Evolutionary conservation across 164 flowering plant genomes (phyloP).

Genomic region (Platanus orientalis): DNA sequence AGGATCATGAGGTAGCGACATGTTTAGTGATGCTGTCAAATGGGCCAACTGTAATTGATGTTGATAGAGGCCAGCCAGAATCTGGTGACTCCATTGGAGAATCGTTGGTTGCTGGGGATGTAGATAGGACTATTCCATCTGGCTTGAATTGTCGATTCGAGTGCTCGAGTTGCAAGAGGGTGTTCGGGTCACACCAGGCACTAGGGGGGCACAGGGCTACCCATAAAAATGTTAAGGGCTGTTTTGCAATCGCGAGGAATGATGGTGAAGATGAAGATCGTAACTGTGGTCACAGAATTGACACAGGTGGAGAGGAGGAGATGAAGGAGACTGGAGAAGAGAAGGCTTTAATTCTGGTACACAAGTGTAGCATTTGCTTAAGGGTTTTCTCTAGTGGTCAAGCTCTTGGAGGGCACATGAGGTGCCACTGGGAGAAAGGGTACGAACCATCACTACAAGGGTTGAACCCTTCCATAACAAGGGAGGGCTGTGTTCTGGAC

Average conservation of each 20-base stretch:
- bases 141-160: slow-evolving; percentile 37
- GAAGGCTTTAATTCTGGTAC: slow-evolving; percentile 30
- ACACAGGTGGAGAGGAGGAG: slow-evolving; percentile 3
- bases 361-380: slow-evolving; percentile 55
- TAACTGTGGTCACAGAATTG: not conserved
- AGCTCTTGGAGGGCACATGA: slow-evolving; percentile 84
- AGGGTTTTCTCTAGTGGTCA: slow-evolving; percentile 79
- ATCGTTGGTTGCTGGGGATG: not conserved
- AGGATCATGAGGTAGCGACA: slow-evolving; percentile 62
- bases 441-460: slow-evolving; percentile 25
- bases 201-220: slow-evolving; percentile 84
- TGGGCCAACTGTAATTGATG: slow-evolving; percentile 7
- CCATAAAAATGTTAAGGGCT: slow-evolving; percentile 81
- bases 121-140: slow-evolving; percentile 2
- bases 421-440: slow-evolving; percentile 73
- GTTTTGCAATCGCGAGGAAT: slow-evolving; percentile 55
- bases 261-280: slow-evolving; percentile 17
- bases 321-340: slow-evolving; percentile 12
- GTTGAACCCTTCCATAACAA: not conserved
- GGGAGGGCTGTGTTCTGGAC: slow-evolving; percentile 25
- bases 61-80: not conserved
- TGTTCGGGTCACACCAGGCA: slow-evolving; percentile 77
- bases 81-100: too few species aligned
- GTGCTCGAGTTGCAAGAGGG: slow-evolving; percentile 84
- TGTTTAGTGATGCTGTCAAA: slow-evolving; percentile 40